These are phyloP conservation scores for Triticum dicoccoides DNA, from an alignment of 176 grass and related monocot species.

Conservation along the genomic window DNA sequence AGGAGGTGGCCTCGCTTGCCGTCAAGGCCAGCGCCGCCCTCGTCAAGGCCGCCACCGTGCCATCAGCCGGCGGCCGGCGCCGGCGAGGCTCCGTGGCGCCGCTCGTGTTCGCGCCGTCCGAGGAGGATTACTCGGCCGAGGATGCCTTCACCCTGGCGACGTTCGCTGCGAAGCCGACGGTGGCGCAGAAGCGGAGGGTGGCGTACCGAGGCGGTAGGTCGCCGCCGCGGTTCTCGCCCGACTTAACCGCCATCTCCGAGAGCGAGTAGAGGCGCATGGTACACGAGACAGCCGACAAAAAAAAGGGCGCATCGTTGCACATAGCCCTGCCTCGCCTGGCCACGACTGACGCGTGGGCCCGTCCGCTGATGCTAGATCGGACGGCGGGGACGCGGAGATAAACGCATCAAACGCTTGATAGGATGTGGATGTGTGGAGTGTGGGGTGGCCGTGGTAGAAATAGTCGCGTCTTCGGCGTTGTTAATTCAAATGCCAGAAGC, in stretches of 20 bases:
- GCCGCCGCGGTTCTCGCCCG: conserved; percentile 48
- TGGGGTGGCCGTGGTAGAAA: background rate
- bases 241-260: conserved; percentile 67
- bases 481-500: conserved; percentile 20
- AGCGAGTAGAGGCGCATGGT: background rate
- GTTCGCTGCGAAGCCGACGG: background rate
- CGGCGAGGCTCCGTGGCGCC: background rate
- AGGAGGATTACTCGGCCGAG: conserved; percentile 18
- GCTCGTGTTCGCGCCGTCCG: conserved; percentile 49
- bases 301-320: background rate
- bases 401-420: background rate
- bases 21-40: conserved; percentile 46
- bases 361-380: background rate
- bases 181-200: conserved; percentile 19
- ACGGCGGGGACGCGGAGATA: background rate
- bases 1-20: conserved; percentile 47
- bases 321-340: no score
- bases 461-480: background rate
- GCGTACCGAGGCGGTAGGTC: conserved; percentile 19
- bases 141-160: background rate
- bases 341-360: no score
- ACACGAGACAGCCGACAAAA: background rate
- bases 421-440: no score
- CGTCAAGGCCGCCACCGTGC: background rate
- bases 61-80: background rate